Conservation (phyloP, 768 basidiomycete species). For the Mycena sanguinolenta region DNA sequence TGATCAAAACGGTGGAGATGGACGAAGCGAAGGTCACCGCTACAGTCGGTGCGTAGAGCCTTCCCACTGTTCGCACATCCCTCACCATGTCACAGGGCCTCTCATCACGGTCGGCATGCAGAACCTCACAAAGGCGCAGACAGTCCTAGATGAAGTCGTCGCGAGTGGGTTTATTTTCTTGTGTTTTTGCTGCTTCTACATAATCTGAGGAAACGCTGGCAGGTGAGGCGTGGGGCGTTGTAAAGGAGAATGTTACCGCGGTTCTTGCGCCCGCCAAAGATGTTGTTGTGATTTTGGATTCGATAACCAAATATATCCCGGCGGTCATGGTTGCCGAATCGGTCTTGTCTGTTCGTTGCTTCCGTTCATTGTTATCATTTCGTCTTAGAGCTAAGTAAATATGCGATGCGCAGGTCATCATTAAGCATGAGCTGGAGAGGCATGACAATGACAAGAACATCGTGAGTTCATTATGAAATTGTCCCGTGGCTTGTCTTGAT, state of each 20-base stretch:
- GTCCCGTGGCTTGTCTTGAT: not conserved
- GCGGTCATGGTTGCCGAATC: slow-evolving; percentile 34
- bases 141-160: slow-evolving; percentile 25
- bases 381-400: no score
- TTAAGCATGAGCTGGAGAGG: slow-evolving; percentile 38
- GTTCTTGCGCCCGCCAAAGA: slow-evolving; percentile 41
- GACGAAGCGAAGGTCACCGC: slow-evolving; percentile 34
- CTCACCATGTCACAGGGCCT: slow-evolving; percentile 12
- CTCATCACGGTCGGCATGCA: slow-evolving; percentile 32
- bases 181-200: not conserved
- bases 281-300: slow-evolving; percentile 37
- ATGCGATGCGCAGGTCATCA: slow-evolving; percentile 32
- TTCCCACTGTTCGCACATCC: not conserved
- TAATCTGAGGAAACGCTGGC: not conserved
- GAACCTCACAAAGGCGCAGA: slow-evolving; percentile 37
- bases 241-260: slow-evolving; percentile 30
- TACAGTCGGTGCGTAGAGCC: slow-evolving; percentile 28
- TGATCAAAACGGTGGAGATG: slow-evolving; percentile 10
- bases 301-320: slow-evolving; percentile 35
- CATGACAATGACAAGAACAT: slow-evolving; percentile 42
- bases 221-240: slow-evolving; percentile 33
- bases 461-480: slow-evolving; percentile 5
- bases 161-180: slow-evolving; percentile 19
- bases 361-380: not conserved
- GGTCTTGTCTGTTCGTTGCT: slow-evolving; percentile 25